Evolutionary conservation across 345 rosid species (phyloP), one percentile per base, ranked within the genome.

Genomic region (Murraya koenigii): DNA sequence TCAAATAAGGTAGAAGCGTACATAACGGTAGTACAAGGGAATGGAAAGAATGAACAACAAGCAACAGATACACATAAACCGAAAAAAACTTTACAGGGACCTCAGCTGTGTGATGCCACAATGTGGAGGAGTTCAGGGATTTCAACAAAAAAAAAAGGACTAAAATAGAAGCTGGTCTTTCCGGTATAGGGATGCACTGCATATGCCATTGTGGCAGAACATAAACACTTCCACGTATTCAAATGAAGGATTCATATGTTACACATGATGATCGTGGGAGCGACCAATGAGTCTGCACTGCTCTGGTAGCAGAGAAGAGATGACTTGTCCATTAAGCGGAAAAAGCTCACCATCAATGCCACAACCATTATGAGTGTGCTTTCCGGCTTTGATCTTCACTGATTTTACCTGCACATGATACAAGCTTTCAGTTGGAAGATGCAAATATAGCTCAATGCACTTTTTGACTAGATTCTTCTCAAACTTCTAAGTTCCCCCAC

Each of bases 261-360:
- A 89, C 62, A 74, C 62, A 58, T 78, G 85, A 65, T 75, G 87
- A 77, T 80, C 76, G 2, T 81, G 88, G 80, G 80, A 81, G 38
- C 89, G 91, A 71, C 98, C 98, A 64, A 94, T 96, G 49, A 96
- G 87, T 82, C 97, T 82, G 91, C 99, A 96, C 72, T 96, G 99
- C 69, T 96, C 99, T 0, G 99, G 99, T 58, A 91, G 88, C 89
- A 96, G 81, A 5, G 88, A 88, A 23, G 98, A 92, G 72, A 88
- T 73, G 60, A 92, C 97, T 87, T 91, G 94, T 56, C 98, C 99
- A 66, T 92, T 88, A 39, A 96, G 89, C 14, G 90, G 88, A 71
- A 94, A 94, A 71, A 92, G 76, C 82, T 96, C 99, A 26, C 99
- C 99, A 55, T 96, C 98, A 77, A 96, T 94, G 69, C 98, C 99